phyloP scores from a whole-genome alignment of 768 basidiomycete genomes.

The Leucocoprinus birnbaumii region DNA sequence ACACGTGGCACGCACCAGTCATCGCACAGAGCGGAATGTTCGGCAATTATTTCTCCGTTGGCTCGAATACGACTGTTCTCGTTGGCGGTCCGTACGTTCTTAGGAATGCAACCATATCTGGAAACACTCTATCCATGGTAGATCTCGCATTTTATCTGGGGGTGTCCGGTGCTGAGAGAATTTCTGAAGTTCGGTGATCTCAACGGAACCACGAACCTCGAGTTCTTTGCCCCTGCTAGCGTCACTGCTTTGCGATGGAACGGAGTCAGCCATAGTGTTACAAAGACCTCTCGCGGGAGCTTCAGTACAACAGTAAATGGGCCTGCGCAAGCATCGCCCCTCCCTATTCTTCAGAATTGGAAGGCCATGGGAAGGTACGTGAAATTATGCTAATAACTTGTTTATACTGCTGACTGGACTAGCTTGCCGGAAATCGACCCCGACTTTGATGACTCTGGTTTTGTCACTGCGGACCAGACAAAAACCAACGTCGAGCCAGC shows the following conservation, averaged over 20 bases:
- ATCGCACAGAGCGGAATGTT: conserved; percentile 46
- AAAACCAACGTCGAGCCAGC: conserved; percentile 62
- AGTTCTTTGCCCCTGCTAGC: conserved; percentile 37
- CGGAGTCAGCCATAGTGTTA: conserved; percentile 21
- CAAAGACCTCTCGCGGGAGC: conserved; percentile 25
- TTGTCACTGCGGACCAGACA: conserved; percentile 66
- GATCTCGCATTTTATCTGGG: neutral
- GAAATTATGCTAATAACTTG: too few species aligned
- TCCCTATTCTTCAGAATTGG: conserved; percentile 41
- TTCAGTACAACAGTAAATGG: conserved; percentile 24
- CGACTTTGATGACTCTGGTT: conserved; percentile 58
- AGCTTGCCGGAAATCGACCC: conserved; percentile 67
- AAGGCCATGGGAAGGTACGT: conserved; percentile 42
- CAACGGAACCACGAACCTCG: conserved; percentile 44
- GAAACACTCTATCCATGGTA: conserved; percentile 50
- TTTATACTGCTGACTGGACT: conserved; percentile 36
- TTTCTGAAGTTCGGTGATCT: conserved; percentile 39
- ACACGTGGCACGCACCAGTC: conserved; percentile 74
- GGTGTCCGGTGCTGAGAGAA: too few species aligned
- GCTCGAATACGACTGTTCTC: conserved; percentile 66
- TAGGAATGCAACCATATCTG: conserved; percentile 47
- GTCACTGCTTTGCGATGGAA: conserved; percentile 41
- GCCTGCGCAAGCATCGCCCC: conserved; percentile 13
- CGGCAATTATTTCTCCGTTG: conserved; percentile 67
- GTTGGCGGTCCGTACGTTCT: conserved; percentile 68